Evolutionary conservation across 345 rosid genomes (phyloP), one percentile per base, ranked within the genome.

Genomic region (Trapa incisa): DNA sequence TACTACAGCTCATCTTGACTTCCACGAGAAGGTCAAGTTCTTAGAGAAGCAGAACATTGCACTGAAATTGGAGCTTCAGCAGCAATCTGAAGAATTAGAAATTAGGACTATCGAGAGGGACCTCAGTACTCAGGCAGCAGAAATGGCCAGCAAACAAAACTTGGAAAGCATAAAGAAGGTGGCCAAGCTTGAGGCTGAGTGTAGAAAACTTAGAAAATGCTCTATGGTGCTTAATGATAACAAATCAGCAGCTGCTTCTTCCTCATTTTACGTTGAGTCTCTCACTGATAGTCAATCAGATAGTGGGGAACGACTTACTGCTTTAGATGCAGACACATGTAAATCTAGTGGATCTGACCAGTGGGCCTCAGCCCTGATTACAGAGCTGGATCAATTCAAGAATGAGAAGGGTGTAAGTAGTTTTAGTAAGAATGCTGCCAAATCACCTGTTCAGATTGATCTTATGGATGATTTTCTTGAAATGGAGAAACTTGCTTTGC

Each of bases 381-480:
- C 71, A 58, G 89, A 80, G 69, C 79, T 82, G 52, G 82, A 69
- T 78, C 86, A 75, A 67, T 78, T 80, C 72, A 86, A 76, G 71
- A 72, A 76, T n/a, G 86, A 80, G 36, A 86, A 79, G 67, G 65
- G 65, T 47, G 64, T 68, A 60, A 66, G 72, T 66, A 79, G 76
- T 52, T 80, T 12, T 47, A 8, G 36, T 42, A 65, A 42, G 67
- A 65, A 76, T 65, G 56, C 77, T 41, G 71, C 77, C 3, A 65
- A 74, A 37, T 75, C 85, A 39, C 75, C 87, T 47, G 60, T 76
- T 66, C 85, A 85, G 71, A 80, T 85, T 67, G 85, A 83, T 79
- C 88, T 90, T 61, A 93, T 93, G 96, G 94, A 86, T 78, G 98
- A 93, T 80, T 93, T 93, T 73, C 92, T 93, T 65, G 98, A 93